Base-by-base conservation (phyloP, 2,329 filamentous ascomycete genomes). In the Dactylellina leptospora region DNA sequence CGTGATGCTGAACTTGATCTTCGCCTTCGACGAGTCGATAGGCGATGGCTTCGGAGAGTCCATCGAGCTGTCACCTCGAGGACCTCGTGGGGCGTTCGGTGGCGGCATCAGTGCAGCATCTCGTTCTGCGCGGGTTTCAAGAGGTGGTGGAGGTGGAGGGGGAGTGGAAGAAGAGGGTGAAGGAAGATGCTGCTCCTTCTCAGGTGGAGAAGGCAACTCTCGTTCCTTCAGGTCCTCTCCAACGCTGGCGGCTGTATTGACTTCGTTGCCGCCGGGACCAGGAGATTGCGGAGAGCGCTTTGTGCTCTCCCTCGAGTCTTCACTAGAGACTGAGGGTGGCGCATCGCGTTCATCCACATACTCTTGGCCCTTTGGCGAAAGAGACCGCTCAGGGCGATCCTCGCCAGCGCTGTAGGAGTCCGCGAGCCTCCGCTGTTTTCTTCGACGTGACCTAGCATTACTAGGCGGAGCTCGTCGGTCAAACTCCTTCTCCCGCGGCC, bases 61-160 rank as follows among this genome's bases (percentile, higher is more conserved):
- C 13, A 63, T 58, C 2, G 66, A 47, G 4, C 48, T 10, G 13
- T 71, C 66, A 16, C 58, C 38, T 44, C 66, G 45, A 2, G 66
- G 66, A 6, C 66, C 66, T 22, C 66, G 53, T 9, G 66, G 66
- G 4, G 66, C 66, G 18, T 71, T 71, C 3, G 66, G 66, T 22
- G 66, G 66, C 6, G 66, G 66, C 66, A 71, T 71, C n/a, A 71
- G 47, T 5, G 66, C 66, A n/a, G 66, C 50, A 58, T 71, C 66
- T 28, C 66, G 22, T 16, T 71, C 66, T 4, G 66, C 66, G 11
- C 66, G 66, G 23, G 66, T 27, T 50, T 71, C 66, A 4, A n/a
- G 10, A 45, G 66, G 58, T 5, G 66, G 66, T 2, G 66, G 9
- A 45, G 66, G 58, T 10, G 66, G 66, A 0, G 66, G 66, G 1